These are phyloP conservation scores for Talaromyces atroroseus DNA, from an alignment of 2,329 filamentous ascomycete genomes.

Conservation along the genomic window DNA sequence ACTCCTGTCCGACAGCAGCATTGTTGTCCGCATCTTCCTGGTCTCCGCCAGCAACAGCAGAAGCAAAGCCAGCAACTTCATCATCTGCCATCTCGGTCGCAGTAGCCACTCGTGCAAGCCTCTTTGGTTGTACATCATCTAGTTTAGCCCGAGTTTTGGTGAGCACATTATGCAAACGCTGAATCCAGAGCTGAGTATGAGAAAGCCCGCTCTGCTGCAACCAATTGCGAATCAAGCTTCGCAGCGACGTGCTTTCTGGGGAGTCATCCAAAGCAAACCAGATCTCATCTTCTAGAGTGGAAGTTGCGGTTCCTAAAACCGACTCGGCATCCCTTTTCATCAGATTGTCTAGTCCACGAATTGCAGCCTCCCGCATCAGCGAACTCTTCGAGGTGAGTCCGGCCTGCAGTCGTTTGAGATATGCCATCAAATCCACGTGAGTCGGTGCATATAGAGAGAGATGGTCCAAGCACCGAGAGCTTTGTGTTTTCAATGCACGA, in stretches of 20 bases:
- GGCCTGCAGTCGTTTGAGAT: conserved; percentile 75
- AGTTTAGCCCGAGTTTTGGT: conserved; percentile 74
- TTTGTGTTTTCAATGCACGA: conserved; percentile 65
- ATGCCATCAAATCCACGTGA: conserved; percentile 75
- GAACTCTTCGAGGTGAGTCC: conserved; percentile 66
- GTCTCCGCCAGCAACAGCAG: conserved; percentile 58
- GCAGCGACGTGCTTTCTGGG: conserved; percentile 72
- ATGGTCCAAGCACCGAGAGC: conserved; percentile 80
- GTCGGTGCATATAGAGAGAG: conserved; percentile 85
- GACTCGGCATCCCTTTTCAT: conserved; percentile 89
- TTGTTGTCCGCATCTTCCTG: conserved; percentile 51
- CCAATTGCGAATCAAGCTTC: conserved; percentile 88
- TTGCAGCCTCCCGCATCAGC: conserved; percentile 69
- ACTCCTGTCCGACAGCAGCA: conserved; percentile 65
- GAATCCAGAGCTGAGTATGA: conserved; percentile 79
- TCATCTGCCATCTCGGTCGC: conserved; percentile 86
- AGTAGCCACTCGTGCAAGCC: conserved; percentile 37
- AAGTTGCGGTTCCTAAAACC: conserved; percentile 68
- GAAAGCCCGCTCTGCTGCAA: conserved; percentile 78
- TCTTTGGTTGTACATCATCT: conserved; percentile 39
- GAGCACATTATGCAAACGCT: conserved; percentile 79
- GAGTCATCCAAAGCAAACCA: conserved; percentile 81
- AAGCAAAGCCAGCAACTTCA: conserved; percentile 91
- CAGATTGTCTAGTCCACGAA: conserved; percentile 85
- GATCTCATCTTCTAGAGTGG: conserved; percentile 80